These are phyloP conservation scores for Fistulinella prunicolor DNA, from an alignment of 768 basidiomycete genomes.

Conservation along the genomic window DNA sequence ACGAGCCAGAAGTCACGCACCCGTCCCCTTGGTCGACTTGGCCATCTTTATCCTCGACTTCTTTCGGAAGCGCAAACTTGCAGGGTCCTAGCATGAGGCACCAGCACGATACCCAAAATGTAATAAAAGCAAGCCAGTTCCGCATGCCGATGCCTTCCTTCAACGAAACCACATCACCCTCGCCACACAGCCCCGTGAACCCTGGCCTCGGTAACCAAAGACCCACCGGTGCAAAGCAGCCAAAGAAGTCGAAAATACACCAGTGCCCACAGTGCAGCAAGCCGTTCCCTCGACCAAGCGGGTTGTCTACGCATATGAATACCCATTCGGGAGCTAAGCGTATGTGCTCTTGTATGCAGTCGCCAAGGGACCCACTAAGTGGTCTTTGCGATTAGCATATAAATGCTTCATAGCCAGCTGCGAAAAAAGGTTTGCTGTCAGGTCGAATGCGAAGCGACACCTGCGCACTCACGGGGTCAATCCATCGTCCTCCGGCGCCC, in stretches of 20 bases:
- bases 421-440: slow-evolving; percentile 66
- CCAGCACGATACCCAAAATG: slow-evolving; percentile 14
- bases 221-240: slow-evolving; percentile 7
- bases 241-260: slow-evolving; percentile 49
- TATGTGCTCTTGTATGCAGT: slow-evolving; percentile 26
- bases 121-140: slow-evolving; percentile 9
- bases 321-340: slow-evolving; percentile 50
- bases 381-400: slow-evolving; percentile 14
- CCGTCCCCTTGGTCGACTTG: slow-evolving; percentile 4
- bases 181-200: slow-evolving; percentile 5
- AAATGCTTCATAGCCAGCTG: slow-evolving; percentile 60
- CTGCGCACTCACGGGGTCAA: slow-evolving; percentile 68
- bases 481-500: slow-evolving; percentile 19
- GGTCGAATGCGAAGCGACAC: slow-evolving; percentile 79
- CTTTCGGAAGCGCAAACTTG: slow-evolving; percentile 1
- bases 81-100: slow-evolving; percentile 28
- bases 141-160: slow-evolving; percentile 10
- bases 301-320: slow-evolving; percentile 53
- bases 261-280: slow-evolving; percentile 44
- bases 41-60: slow-evolving; percentile 1
- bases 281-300: slow-evolving; percentile 49
- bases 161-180: slow-evolving; percentile 5
- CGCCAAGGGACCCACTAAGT: slow-evolving; percentile 6
- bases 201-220: slow-evolving; percentile 10
- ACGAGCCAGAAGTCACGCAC: slow-evolving; percentile 11